Conservation (phyloP, 2,329 filamentous ascomycete species). For the Aspergillus pseudotamarii region DNA sequence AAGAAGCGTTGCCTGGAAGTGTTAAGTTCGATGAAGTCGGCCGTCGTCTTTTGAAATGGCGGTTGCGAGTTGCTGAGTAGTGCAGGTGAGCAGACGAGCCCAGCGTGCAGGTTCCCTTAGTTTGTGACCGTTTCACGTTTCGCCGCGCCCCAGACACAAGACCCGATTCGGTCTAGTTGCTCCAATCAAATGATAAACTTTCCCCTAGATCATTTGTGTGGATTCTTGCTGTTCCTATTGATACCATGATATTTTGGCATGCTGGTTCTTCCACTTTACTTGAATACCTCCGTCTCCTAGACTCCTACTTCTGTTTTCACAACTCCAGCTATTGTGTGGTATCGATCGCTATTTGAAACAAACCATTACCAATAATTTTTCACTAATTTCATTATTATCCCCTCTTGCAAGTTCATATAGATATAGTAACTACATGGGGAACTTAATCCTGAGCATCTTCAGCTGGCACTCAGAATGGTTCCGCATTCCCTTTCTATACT, state of each 20-base stretch:
- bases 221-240: not conserved
- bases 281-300: no score
- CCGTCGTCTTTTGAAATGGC: slow-evolving; percentile 27
- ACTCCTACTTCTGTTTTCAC: not conserved
- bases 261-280: not conserved
- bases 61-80: slow-evolving; percentile 29
- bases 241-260: slow-evolving; percentile 1
- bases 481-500: not conserved
- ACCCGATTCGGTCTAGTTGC: slow-evolving; percentile 20
- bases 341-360: not conserved
- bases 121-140: slow-evolving; percentile 28
- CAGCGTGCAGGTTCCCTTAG: slow-evolving; percentile 26
- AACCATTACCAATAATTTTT: not conserved
- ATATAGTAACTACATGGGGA: not conserved
- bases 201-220: not conserved
- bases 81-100: slow-evolving; percentile 34
- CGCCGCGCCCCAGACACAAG: slow-evolving; percentile 11
- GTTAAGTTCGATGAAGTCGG: slow-evolving; percentile 24
- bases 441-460: not conserved
- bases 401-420: not conserved
- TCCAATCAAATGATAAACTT: slow-evolving; percentile 15
- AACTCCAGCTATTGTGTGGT: not conserved
- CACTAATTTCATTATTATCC: not conserved
- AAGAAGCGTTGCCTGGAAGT: slow-evolving; percentile 18
- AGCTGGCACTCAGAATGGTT: not conserved